These are phyloP conservation scores for Cryptococcus maquisensis DNA, from an alignment of 1,284 basidiomycete species.

Conservation along the genomic window DNA sequence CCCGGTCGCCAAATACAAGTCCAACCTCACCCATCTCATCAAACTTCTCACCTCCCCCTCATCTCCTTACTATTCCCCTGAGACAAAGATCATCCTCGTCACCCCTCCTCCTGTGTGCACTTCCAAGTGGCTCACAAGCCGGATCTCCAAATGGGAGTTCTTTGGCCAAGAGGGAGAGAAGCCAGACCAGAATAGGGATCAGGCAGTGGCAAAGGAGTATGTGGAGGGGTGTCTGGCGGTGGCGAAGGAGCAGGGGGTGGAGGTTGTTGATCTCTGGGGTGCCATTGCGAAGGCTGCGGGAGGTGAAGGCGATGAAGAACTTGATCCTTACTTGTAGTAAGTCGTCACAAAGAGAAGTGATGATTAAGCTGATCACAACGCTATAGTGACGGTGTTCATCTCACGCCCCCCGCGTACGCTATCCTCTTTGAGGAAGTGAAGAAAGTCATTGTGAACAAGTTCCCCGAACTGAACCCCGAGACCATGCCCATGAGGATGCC, in stretches of 20 bases:
- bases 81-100: constrained; percentile 73
- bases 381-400: constrained; percentile 67
- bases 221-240: constrained; percentile 65
- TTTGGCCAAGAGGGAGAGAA: constrained; percentile 30
- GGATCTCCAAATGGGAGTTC: constrained; percentile 48
- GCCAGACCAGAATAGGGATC: constrained; percentile 55
- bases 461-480: constrained; percentile 62
- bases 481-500: constrained; percentile 33
- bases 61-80: constrained; percentile 65
- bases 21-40: constrained; percentile 64
- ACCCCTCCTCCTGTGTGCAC: constrained; percentile 79
- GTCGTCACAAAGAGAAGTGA: constrained; percentile 1
- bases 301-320: constrained; percentile 52
- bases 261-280: constrained; percentile 67
- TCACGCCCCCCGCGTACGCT: constrained; percentile 66
- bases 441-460: constrained; percentile 56
- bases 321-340: constrained; percentile 44
- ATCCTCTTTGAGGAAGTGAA: constrained; percentile 65
- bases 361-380: not conserved
- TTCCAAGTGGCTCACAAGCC: constrained; percentile 50
- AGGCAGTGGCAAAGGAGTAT: constrained; percentile 62
- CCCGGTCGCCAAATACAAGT: constrained; percentile 62
- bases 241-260: constrained; percentile 56
- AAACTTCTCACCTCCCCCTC: constrained; percentile 58
- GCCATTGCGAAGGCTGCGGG: constrained; percentile 64